Percentiles rank a stretch among this genome's conserved stretches.
phyloP scores from a whole-genome alignment of 441 rosid species.

The Geranium incanum region DNA sequence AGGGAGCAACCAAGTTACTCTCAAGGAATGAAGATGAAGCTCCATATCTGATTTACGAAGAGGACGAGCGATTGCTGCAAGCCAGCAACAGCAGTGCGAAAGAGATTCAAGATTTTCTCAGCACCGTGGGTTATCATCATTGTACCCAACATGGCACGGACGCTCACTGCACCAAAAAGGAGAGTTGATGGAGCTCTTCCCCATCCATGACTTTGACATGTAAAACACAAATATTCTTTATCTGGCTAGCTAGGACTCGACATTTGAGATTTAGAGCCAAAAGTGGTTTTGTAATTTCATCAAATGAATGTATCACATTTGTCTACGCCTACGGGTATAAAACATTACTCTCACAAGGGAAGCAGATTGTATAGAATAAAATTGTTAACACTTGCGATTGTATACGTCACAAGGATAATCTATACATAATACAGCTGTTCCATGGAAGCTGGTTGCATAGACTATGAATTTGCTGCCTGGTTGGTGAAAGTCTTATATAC shows the following conservation, averaged over 20 bases:
- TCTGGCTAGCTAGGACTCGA: background rate
- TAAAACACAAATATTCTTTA: constrained; percentile 1
- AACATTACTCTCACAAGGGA: background rate
- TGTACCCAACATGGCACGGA: constrained; percentile 78
- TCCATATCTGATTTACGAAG: constrained; percentile 83
- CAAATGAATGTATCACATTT: background rate
- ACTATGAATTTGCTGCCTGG: background rate
- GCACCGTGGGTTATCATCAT: constrained; percentile 52
- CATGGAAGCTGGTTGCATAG: background rate
- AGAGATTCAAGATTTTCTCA: constrained; percentile 62
- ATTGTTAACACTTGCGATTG: background rate
- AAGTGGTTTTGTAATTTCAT: background rate
- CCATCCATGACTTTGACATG: background rate
- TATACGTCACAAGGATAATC: background rate
- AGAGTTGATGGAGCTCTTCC: constrained; percentile 27
- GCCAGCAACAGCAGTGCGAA: constrained; percentile 86
- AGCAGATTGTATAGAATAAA: background rate
- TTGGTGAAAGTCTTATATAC: background rate
- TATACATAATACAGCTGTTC: background rate
- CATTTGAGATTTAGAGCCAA: background rate
- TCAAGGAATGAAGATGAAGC: constrained; percentile 68
- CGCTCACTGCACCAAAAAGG: constrained; percentile 62
- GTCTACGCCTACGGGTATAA: background rate
- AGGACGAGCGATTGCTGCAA: constrained; percentile 73
- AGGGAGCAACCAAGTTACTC: constrained; percentile 68